Evolutionary conservation across 108 stramenopile genomes (phyloP).

Genomic region (Cyclostephanos tholiformis): DNA sequence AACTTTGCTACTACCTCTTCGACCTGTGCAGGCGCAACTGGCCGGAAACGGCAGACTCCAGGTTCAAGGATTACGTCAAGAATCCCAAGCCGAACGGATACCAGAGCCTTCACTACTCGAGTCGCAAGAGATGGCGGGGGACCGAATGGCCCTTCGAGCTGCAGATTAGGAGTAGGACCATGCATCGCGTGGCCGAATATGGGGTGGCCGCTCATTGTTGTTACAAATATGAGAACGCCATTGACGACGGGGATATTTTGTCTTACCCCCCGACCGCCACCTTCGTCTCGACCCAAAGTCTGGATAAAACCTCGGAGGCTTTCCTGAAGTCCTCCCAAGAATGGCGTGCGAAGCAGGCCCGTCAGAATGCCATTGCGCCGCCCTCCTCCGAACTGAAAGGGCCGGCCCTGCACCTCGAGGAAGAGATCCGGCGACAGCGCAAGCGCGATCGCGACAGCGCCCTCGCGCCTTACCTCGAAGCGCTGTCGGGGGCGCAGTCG

Average conservation of each 20-base stretch:
- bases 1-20: conserved; percentile 81
- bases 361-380: conserved; percentile 14
- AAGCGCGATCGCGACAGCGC: conserved; percentile 68
- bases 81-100: conserved; percentile 91
- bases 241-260: conserved; percentile 1
- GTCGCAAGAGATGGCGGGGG: conserved; percentile 55
- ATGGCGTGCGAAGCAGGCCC: conserved; percentile 62
- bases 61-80: conserved; percentile 91
- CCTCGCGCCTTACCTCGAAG: conserved; percentile 80
- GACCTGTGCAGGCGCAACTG: conserved; percentile 56
- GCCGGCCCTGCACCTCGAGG: conserved; percentile 40
- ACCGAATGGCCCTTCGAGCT: conserved; percentile 78
- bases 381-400: conserved; percentile 21
- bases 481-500: conserved; percentile 66
- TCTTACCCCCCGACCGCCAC: conserved; percentile 11
- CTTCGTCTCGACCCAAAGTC: not conserved
- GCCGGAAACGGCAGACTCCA: conserved; percentile 53
- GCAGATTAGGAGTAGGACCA: conserved; percentile 81
- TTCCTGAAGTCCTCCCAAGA: conserved; percentile 71
- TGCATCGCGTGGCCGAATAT: conserved; percentile 91
- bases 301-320: conserved; percentile 56
- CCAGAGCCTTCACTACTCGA: conserved; percentile 91
- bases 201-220: conserved; percentile 87
- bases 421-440: conserved; percentile 57
- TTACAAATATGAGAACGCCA: conserved; percentile 67